These are phyloP conservation scores for Colletotrichum viniferum DNA, from an alignment of 2,329 filamentous ascomycete species.

Conservation along the genomic window DNA sequence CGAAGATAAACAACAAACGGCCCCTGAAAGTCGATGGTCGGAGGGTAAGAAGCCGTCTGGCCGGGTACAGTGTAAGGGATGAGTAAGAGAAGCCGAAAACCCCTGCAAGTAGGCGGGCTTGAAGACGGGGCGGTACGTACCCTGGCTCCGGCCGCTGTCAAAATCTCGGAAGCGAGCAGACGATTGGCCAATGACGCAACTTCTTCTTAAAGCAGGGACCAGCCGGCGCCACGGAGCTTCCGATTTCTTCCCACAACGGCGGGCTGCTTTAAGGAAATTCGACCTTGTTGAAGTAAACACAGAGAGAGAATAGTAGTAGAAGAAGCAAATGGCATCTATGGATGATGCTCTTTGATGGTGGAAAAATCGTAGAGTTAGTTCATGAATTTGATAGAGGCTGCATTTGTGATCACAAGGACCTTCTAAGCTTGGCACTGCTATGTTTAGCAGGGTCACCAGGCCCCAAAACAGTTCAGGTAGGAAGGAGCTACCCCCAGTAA, in stretches of 20 bases:
- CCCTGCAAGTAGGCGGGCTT: not conserved
- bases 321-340: not conserved
- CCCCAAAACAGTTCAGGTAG: not conserved
- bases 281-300: not conserved
- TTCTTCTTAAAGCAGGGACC: not conserved
- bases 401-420: not conserved
- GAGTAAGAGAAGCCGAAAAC: constrained; percentile 17
- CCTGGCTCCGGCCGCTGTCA: not conserved
- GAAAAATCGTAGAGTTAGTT: fast-evolving
- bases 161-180: not conserved
- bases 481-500: not conserved
- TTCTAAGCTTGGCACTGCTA: not conserved
- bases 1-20: not conserved
- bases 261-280: constrained; percentile 2
- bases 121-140: not conserved
- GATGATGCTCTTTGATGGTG: fast-evolving
- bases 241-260: constrained; percentile 12
- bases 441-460: not conserved
- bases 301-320: not conserved
- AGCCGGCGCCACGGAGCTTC: constrained; percentile 2
- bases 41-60: not conserved
- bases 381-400: not conserved
- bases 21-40: not conserved
- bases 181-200: constrained; percentile 11
- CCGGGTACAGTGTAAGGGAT: not conserved